A percentile compares a stretch with the other conserved stretches of the same genome.
Evolutionary conservation across 176 grass and related monocot genomes (phyloP).

Genomic region (Hsuehochloa calcarea): DNA sequence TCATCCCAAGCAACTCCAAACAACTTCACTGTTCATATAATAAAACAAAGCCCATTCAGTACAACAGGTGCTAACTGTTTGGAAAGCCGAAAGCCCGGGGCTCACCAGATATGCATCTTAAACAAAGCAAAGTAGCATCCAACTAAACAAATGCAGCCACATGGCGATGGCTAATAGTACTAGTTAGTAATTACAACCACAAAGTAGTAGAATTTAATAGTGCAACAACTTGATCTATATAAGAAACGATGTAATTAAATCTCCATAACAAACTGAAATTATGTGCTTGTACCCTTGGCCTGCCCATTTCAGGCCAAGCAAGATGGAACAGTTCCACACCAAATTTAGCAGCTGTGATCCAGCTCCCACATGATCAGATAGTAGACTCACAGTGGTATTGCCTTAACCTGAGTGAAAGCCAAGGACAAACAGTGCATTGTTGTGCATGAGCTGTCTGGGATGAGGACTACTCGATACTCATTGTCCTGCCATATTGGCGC

Average conservation of each 20-base stretch:
- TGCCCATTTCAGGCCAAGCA: conserved; percentile 44
- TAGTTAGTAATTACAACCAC: neutral
- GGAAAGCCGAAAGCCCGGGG: conserved; percentile 10
- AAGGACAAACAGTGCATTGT: conserved; percentile 34
- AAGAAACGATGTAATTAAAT: conserved; percentile 3
- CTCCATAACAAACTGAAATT: conserved; percentile 29
- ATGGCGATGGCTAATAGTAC: neutral
- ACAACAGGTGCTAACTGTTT: neutral
- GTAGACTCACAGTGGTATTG: neutral
- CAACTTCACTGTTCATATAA: conserved; percentile 29
- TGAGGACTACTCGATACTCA: conserved; percentile 44
- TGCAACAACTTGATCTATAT: neutral
- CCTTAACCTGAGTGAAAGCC: conserved; percentile 28
- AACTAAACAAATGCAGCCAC: conserved; percentile 1
- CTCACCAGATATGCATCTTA: conserved; percentile 4
- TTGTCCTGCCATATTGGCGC: conserved; percentile 11
- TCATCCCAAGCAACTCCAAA: conserved; percentile 36
- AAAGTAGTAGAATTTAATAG: conserved; percentile 1
- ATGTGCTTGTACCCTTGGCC: conserved; percentile 19
- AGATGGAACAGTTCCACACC: neutral
- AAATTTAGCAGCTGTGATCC: conserved; percentile 14
- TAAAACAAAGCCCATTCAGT: conserved; percentile 30
- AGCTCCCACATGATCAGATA: conserved; percentile 29
- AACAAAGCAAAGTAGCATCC: neutral
- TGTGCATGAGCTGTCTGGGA: conserved; percentile 35